Conservation (phyloP, 108 stramenopile species). For the Poteriospumella lacustris region DNA sequence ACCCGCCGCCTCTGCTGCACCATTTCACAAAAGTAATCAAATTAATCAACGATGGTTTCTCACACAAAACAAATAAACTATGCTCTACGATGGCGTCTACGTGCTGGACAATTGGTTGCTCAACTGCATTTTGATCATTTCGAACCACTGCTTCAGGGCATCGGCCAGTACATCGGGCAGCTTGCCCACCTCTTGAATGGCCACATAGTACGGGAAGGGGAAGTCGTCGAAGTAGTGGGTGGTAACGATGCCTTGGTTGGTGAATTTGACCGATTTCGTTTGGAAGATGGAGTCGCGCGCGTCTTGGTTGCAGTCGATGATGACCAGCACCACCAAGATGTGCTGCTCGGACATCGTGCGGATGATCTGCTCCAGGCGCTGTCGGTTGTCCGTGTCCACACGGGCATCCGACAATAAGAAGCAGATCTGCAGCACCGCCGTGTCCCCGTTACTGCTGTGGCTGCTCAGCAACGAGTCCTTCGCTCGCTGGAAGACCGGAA, state of each 20-base stretch:
- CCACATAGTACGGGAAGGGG: conserved; percentile 93
- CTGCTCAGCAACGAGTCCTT: background rate
- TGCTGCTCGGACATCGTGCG: conserved; percentile 81
- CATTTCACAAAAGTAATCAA: too few relatives aligned
- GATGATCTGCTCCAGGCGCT: conserved; percentile 68
- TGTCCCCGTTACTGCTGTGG: conserved; percentile 35
- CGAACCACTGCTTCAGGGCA: conserved; percentile 93
- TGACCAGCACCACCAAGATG: conserved; percentile 84
- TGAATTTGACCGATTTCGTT: conserved; percentile 85
- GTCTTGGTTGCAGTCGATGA: conserved; percentile 68
- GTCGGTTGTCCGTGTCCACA: conserved; percentile 81
- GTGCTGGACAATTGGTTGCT: too few relatives aligned
- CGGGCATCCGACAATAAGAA: conserved; percentile 91
- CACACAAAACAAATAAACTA: too few relatives aligned
- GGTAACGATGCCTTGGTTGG: conserved; percentile 45
- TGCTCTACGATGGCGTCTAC: too few relatives aligned
- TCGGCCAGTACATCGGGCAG: conserved; percentile 93
- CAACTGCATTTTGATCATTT: conserved; percentile 66
- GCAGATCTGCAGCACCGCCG: conserved; percentile 70
- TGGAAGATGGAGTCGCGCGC: conserved; percentile 82
- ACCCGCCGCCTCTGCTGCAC: too few relatives aligned
- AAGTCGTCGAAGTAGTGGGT: conserved; percentile 92
- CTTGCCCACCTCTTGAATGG: conserved; percentile 73
- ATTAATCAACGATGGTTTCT: too few relatives aligned
- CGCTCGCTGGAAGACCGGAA: conserved; percentile 63